Percentiles rank a stretch among this genome's conserved stretches.
phyloP scores from a whole-genome alignment of 192 early-diverging fungal genomes.

The Gryganskiella cystojenkinii region DNA sequence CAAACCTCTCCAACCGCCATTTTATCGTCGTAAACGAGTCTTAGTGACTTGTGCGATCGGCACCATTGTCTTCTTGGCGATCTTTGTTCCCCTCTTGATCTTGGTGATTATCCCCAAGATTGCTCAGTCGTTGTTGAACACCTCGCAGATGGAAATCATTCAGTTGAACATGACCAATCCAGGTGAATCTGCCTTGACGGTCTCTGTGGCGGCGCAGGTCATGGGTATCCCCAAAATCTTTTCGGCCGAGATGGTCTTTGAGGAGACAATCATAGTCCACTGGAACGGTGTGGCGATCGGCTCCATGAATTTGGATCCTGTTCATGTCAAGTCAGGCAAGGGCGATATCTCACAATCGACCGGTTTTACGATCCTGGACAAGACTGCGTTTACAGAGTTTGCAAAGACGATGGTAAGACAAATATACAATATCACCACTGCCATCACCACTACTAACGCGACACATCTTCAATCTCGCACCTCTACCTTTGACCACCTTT shows the following conservation, averaged over 20 bases:
- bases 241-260: constrained; percentile 33
- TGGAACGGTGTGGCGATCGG: constrained; percentile 26
- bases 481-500: background rate
- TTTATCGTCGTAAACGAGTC: constrained; percentile 59
- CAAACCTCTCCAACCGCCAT: constrained; percentile 41
- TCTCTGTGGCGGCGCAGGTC: constrained; percentile 29
- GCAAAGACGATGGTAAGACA: constrained; percentile 34
- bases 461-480: background rate
- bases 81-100: constrained; percentile 58
- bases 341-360: constrained; percentile 26
- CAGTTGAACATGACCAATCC: constrained; percentile 48
- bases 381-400: constrained; percentile 24
- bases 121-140: constrained; percentile 30
- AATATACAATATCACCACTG: too few species aligned
- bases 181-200: constrained; percentile 9
- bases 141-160: constrained; percentile 18
- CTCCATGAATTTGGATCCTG: constrained; percentile 34
- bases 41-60: constrained; percentile 55
- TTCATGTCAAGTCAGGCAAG: constrained; percentile 36
- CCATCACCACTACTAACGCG: too few species aligned
- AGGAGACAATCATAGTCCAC: constrained; percentile 22
- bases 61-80: constrained; percentile 52
- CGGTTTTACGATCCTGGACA: constrained; percentile 19
- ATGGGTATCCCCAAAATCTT: constrained; percentile 43
- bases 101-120: constrained; percentile 51